Evolutionary conservation across 2,329 filamentous ascomycete species (phyloP).

Genomic region (Botrytis pseudocinerea): DNA sequence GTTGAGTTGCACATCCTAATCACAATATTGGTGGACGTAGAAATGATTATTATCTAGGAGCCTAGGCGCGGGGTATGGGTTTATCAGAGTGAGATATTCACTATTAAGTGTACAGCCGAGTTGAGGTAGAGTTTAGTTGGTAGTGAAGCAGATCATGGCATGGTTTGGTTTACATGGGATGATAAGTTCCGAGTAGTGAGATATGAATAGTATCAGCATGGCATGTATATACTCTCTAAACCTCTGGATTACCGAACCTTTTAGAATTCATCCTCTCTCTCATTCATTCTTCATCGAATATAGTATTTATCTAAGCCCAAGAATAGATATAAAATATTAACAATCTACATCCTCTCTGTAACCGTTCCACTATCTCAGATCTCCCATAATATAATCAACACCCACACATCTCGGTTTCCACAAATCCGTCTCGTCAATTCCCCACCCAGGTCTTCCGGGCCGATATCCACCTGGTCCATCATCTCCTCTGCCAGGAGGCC

Average conservation of each 20-base stretch:
- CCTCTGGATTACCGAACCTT: neutral
- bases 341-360: neutral
- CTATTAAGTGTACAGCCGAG: neutral
- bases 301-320: neutral
- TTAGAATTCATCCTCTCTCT: neutral
- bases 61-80: neutral
- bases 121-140: neutral
- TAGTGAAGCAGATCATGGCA: too few species aligned
- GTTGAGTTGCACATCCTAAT: neutral
- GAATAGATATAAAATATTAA: neutral
- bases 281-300: too few species aligned
- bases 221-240: neutral
- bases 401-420: constrained; percentile 38
- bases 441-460: constrained; percentile 17
- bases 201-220: neutral
- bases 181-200: neutral
- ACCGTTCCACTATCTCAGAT: neutral
- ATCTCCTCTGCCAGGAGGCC: constrained; percentile 23
- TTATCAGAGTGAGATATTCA: neutral
- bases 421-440: constrained; percentile 31
- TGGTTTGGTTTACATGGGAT: neutral
- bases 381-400: constrained; percentile 31
- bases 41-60: neutral
- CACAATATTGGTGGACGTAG: neutral
- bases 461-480: neutral